Conservation (phyloP, 805 yeast genomes). For the Brettanomyces sp. region DNA sequence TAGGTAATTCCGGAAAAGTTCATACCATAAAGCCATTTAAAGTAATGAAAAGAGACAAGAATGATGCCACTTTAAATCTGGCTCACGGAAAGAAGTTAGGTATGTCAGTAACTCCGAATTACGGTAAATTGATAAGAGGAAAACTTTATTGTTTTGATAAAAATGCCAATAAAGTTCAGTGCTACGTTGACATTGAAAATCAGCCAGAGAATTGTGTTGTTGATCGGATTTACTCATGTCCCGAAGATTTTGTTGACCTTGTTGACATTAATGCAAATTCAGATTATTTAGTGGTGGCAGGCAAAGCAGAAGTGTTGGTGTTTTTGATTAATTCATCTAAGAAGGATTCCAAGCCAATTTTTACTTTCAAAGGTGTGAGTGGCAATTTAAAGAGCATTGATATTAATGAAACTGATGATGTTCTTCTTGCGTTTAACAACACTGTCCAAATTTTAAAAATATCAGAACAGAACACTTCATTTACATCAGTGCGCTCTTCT, state of each 20-base stretch:
- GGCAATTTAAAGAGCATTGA: constrained; percentile 10
- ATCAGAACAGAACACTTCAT: constrained; percentile 4
- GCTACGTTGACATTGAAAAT: constrained; percentile 11
- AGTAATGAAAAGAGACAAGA: background rate
- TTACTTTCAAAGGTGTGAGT: constrained; percentile 7
- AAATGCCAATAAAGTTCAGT: constrained; percentile 12
- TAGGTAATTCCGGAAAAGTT: background rate
- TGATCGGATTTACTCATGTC: background rate
- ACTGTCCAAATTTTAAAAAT: constrained; percentile 13
- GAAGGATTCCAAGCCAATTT: background rate
- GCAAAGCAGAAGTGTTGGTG: constrained; percentile 8
- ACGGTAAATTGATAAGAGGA: constrained; percentile 6
- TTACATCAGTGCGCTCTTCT: constrained; percentile 10
- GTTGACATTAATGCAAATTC: constrained; percentile 10
- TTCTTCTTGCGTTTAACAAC: constrained; percentile 11
- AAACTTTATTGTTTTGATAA: constrained; percentile 12
- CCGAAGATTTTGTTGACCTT: constrained; percentile 5
- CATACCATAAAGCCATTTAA: background rate
- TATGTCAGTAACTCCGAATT: constrained; percentile 1
- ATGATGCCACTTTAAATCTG: too few species aligned
- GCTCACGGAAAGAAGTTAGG: background rate
- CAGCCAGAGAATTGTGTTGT: background rate
- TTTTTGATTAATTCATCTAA: constrained; percentile 3
- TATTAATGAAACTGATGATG: constrained; percentile 7
- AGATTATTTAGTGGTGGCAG: constrained; percentile 8